Conservation (phyloP, 1,284 basidiomycete species). For the Coriolopsis trogii region DNA sequence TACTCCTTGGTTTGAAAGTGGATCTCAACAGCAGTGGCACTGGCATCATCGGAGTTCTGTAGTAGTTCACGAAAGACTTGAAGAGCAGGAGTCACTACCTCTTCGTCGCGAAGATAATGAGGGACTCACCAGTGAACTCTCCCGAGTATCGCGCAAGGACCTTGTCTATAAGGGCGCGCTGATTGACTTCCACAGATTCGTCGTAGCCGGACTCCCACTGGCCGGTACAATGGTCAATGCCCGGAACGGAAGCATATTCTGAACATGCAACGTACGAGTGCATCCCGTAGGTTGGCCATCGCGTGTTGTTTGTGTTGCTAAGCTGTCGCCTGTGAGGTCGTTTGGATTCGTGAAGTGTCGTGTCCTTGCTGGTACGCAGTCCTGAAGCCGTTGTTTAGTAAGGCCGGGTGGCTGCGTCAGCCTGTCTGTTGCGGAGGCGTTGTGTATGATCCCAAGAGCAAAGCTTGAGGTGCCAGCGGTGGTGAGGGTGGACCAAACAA, state of each 20-base stretch:
- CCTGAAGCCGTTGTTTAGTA: no score
- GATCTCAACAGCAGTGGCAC: conserved; percentile 81
- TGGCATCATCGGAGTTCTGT: conserved; percentile 95
- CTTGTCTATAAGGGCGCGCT: conserved; percentile 92
- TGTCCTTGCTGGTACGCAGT: no score
- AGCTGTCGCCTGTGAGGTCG: no score
- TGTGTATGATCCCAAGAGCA: no score
- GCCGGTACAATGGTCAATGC: no score
- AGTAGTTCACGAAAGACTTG: conserved; percentile 89
- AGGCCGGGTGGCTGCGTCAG: no score
- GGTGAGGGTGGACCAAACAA: no score
- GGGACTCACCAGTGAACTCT: conserved; percentile 75
- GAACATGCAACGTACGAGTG: conserved; percentile 18
- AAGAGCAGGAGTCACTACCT: neutral
- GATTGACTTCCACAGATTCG: conserved; percentile 93
- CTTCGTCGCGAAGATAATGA: neutral
- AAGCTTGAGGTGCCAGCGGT: no score
- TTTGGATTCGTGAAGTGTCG: no score
- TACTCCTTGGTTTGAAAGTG: conserved; percentile 73
- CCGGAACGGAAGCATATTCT: neutral
- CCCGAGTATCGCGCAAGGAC: conserved; percentile 94
- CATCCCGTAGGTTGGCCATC: conserved; percentile 26
- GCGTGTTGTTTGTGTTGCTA: no score
- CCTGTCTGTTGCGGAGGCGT: no score
- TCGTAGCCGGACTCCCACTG: conserved; percentile 77